phyloP scores from a whole-genome alignment of 345 rosid genomes.

The Acer yangbiense region DNA sequence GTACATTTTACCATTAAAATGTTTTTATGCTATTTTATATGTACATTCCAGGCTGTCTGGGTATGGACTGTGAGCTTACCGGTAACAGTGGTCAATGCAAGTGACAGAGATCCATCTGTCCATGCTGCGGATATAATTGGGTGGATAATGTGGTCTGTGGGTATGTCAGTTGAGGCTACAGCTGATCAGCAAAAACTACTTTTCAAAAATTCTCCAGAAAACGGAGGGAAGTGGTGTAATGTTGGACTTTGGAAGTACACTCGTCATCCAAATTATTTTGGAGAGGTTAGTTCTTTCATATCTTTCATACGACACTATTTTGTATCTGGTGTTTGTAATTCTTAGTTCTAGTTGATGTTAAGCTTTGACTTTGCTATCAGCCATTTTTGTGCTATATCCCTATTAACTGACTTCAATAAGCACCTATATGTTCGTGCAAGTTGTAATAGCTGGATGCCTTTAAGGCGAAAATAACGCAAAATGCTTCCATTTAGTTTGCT shows the following conservation, averaged over 20 bases:
- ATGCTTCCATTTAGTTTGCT: not conserved
- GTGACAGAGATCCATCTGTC: constrained; percentile 62
- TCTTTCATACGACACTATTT: not conserved
- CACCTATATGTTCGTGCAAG: not conserved
- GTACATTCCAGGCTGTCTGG: constrained; percentile 75
- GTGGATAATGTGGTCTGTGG: constrained; percentile 82
- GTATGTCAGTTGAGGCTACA: constrained; percentile 60
- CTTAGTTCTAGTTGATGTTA: not conserved
- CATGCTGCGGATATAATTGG: constrained; percentile 73
- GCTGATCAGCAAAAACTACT: constrained; percentile 89
- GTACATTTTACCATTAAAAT: constrained; percentile 1
- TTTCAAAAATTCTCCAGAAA: constrained; percentile 77
- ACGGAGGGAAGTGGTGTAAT: constrained; percentile 85
- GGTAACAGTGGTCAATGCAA: constrained; percentile 83
- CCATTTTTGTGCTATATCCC: not conserved
- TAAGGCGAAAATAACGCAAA: not conserved
- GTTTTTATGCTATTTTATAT: constrained; percentile 4
- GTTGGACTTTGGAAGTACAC: constrained; percentile 81
- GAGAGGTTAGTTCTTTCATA: constrained; percentile 63
- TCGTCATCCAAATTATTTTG: constrained; percentile 94
- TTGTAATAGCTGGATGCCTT: constrained; percentile 1
- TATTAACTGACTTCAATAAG: not conserved
- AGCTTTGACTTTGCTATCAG: not conserved
- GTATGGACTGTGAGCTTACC: constrained; percentile 96
- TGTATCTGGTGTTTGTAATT: constrained; percentile 6